Percentiles rank a stretch among this genome's conserved stretches.
These are phyloP conservation scores for Ophiostoma pallidulum DNA, from an alignment of 2,329 filamentous ascomycete species.

Conservation along the genomic window DNA sequence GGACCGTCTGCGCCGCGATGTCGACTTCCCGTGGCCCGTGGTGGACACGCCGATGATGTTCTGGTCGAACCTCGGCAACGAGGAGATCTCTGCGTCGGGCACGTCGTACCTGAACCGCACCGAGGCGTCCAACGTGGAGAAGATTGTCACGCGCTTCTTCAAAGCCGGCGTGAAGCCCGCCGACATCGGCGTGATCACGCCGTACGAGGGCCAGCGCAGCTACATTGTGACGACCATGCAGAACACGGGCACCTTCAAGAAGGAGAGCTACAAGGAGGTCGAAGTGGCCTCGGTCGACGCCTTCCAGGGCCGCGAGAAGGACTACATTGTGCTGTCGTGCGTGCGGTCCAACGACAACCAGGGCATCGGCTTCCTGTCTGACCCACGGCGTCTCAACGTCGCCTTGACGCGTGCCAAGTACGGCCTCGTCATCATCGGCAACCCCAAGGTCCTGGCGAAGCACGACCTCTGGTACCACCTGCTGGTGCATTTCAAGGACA, in stretches of 20 bases:
- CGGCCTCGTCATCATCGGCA: slow-evolving; percentile 90
- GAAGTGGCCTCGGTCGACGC: slow-evolving; percentile 97
- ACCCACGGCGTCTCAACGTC: slow-evolving; percentile 93
- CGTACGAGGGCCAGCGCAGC: slow-evolving; percentile 95
- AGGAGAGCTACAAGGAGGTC: slow-evolving; percentile 97
- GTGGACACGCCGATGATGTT: slow-evolving; percentile 98
- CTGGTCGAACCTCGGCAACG: slow-evolving; percentile 95
- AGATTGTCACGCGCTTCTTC: slow-evolving; percentile 97
- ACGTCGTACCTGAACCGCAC: slow-evolving; percentile 98
- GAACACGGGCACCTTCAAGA: slow-evolving; percentile 92
- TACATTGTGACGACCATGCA: slow-evolving; percentile 99
- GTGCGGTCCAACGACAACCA: slow-evolving; percentile 98
- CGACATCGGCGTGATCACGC: slow-evolving; percentile 96
- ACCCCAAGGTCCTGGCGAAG: slow-evolving; percentile 94
- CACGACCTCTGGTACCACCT: slow-evolving; percentile 97
- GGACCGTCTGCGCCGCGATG: slow-evolving; percentile 79
- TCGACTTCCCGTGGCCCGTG: slow-evolving; percentile 97
- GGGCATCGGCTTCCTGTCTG: slow-evolving; percentile 96
- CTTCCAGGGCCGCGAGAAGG: slow-evolving; percentile 97
- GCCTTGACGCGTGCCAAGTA: slow-evolving; percentile 95
- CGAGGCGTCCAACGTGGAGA: slow-evolving; percentile 94
- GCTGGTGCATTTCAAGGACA: slow-evolving; percentile 91
- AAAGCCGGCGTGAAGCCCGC: slow-evolving; percentile 92
- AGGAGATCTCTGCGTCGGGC: slow-evolving; percentile 95
- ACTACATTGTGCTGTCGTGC: slow-evolving; percentile 96